Base-by-base conservation (phyloP, 2,329 filamentous ascomycete species). In the Ascochyta lentis region DNA sequence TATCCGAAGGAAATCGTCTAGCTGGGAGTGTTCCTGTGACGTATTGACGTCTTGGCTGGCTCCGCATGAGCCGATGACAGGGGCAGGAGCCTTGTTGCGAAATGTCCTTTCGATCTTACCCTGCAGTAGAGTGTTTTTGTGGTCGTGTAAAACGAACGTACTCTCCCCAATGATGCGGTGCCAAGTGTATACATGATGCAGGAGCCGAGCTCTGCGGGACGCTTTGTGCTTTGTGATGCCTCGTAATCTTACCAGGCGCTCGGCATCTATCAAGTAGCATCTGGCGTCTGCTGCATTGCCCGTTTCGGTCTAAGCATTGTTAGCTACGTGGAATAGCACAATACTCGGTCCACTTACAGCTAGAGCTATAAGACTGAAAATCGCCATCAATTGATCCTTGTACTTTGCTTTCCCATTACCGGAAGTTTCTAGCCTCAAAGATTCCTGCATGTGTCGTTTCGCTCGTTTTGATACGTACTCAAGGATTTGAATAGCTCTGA, bases 191-290 rank as follows among this genome's bases (percentile, higher is more conserved):
- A 65, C 56, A 42, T 63, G 79, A 54, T 82, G 80, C 0, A 82
- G 56, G 0, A 81, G 62, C 2, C 79, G 76, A 1, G 73, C 65
- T 19, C 78, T 77, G 22, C 77, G 75, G 1, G 79, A 77, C 19
- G 78, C 77, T 4, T 65, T 65, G 8, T 65, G 67, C 12, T 73
- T 74, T 3, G 69, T 66, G 1, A 81, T 54, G 0, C 80, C 78
- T 26, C 69, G 67, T 12, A 77, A 37, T 2, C 75, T 73, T 3
- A 81, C 76, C 7, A 80, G 72, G 1, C 76, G 71, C 56, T 81
- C 79, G 0, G 78, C 78, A 46, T 80, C 79, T 2, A 80, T 63
- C 6, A 78, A 66, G 39, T 75, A 79, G 22, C 64, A 72, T 44
- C 75, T 42, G 69, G 65, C 47, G 70, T 76, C 54, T 72, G 68